Evolutionary conservation across 78 protist species (phyloP).

Genomic region (Emiliania huxleyi): DNA sequence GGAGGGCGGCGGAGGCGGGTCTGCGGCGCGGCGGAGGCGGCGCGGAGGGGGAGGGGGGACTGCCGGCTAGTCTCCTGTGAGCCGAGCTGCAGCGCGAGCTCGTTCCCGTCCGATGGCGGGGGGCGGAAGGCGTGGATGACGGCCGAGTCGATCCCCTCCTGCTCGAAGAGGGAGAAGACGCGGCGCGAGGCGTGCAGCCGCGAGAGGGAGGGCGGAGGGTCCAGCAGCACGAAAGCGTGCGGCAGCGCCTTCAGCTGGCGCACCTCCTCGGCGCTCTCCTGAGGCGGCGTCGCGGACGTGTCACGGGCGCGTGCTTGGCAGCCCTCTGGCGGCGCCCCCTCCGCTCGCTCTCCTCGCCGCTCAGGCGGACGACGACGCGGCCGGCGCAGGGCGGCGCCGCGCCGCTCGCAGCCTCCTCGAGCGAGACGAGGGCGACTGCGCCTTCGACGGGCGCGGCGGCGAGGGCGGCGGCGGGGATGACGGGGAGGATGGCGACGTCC

Average conservation of each 20-base stretch:
- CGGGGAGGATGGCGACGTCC: not conserved
- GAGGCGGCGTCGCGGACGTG: too few relatives aligned
- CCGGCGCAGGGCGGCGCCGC: not conserved
- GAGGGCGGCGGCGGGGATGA: constrained; percentile 25
- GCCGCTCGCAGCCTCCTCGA: not conserved
- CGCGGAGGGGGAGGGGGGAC: too few relatives aligned
- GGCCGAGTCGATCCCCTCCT: not conserved
- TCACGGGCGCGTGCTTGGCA: not conserved
- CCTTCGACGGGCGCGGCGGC: not conserved
- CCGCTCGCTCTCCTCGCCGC: constrained; percentile 11
- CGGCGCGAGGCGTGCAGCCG: constrained; percentile 48
- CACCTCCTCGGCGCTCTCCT: not conserved
- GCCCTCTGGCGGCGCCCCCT: not conserved
- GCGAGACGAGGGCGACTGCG: constrained; percentile 17
- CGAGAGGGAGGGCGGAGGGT: not conserved
- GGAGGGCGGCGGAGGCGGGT: not conserved
- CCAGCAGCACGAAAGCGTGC: constrained; percentile 24
- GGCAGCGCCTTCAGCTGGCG: not conserved
- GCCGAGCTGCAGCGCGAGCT: not conserved
- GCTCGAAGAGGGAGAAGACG: constrained; percentile 26
- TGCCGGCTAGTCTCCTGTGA: too few relatives aligned
- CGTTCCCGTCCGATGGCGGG: not conserved
- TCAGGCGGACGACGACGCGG: constrained; percentile 1
- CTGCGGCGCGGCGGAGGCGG: too few relatives aligned
- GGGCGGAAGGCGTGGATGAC: constrained; percentile 22